Evolutionary conservation across 441 rosid genomes (phyloP), one percentile per base, ranked within the genome.

Genomic region (Bocquillonia castaneifolia): DNA sequence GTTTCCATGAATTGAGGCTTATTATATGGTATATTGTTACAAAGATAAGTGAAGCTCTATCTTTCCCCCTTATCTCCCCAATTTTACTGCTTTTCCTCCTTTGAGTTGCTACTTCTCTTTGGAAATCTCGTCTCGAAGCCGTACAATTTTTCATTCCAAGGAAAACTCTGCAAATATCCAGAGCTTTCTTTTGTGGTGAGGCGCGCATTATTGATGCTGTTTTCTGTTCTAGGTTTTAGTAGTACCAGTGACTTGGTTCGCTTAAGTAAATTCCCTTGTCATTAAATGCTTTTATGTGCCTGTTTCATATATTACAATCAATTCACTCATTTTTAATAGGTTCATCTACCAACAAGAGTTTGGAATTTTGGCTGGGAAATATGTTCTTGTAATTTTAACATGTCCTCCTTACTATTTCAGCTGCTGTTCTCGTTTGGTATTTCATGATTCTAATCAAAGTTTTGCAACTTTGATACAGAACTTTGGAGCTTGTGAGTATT

Each of bases 401-500:
- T 6, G 18, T 31, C 40, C 1, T 10, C 20, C 45, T 32, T 6
- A 2, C 10, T 0, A 14, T 60, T 40, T 60, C 10, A 17, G n/a
- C 0, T 51, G 17, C 6, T 64, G 23, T 18, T 20, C 28, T 29
- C 14, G 18, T 14, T 12, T 10, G 10, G 32, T 57, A 58, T 55
- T 12, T 36, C 28, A 25, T 28, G 65, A 13, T 62, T 7, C 44
- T 66, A 15, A 67, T 61, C 28, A 15, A 40, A 62, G 23, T 45
- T 20, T 68, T 48, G 39, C 48, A 67, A 56, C 54, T 54, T 20
- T 69, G 45, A 40, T 65, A 15, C 70, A 80, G 83, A 70, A 76
- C 26, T 61, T 14, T 28, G 79, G 83, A 59, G 77, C 79, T 44
- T 80, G 83, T 65, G 17, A 6, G 13, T 80, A 75, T 54, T 25